These are phyloP conservation scores for Stentor coeruleus DNA, from an alignment of 73 alveolate species.

Conservation along the genomic window DNA sequence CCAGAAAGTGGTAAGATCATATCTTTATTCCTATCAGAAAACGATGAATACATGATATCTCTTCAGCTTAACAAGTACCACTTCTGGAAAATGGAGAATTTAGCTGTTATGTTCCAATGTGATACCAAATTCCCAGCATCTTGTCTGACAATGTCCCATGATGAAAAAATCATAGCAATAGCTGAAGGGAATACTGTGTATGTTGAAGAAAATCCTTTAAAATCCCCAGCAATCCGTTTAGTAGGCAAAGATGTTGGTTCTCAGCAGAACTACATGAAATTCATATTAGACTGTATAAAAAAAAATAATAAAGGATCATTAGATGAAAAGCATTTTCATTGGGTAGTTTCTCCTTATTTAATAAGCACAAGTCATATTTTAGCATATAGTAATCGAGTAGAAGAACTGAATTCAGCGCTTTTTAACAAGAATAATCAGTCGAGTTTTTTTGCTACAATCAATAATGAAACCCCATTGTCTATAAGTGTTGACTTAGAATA, in stretches of 20 bases:
- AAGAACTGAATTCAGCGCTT: neutral
- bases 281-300: neutral
- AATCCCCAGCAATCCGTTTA: neutral
- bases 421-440: neutral
- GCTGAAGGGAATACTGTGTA: neutral
- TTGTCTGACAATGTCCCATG: neutral
- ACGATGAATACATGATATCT: neutral
- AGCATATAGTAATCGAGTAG: neutral
- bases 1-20: neutral
- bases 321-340: neutral
- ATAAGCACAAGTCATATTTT: neutral
- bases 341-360: conserved; percentile 1
- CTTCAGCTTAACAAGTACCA: neutral
- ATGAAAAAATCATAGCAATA: neutral
- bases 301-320: too few relatives aligned
- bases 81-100: neutral
- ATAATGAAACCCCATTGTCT: neutral
- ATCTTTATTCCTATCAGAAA: neutral
- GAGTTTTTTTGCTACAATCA: neutral
- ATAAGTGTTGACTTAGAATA: neutral
- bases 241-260: neutral
- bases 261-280: neutral
- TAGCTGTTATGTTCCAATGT: neutral
- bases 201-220: neutral
- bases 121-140: neutral